Conservation (phyloP, 163 green algal species). For the Trebouxiophyceae sp. region DNA sequence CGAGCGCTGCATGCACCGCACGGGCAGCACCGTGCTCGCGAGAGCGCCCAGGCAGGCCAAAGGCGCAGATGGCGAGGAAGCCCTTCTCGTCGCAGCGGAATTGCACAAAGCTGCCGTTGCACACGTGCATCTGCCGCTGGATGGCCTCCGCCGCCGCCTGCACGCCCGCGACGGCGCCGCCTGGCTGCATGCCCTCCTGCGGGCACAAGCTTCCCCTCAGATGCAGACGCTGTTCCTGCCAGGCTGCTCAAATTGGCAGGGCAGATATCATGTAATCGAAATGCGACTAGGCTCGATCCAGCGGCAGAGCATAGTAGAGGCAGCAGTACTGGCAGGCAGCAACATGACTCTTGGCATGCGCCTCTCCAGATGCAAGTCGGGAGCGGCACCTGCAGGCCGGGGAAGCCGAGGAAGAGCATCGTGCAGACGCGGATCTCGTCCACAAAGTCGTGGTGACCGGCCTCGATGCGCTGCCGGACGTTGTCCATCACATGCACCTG, state of each 20-base stretch:
- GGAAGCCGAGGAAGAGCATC: slow-evolving; percentile 79
- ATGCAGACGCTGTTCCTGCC: too few species aligned
- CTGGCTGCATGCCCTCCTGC: too few species aligned
- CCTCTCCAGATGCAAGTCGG: too few species aligned
- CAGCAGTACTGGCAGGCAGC: too few species aligned
- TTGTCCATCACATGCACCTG: slow-evolving; percentile 64
- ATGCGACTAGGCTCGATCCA: too few species aligned
- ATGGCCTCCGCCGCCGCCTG: slow-evolving; percentile 52
- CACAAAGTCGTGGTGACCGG: slow-evolving; percentile 66
- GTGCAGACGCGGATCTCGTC: slow-evolving; percentile 71
- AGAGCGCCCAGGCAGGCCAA: slow-evolving; percentile 70
- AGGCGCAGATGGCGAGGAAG: slow-evolving; percentile 76
- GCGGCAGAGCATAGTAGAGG: too few species aligned
- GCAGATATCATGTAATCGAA: too few species aligned
- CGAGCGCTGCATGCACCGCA: slow-evolving; percentile 57
- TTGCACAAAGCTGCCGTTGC: slow-evolving; percentile 63
- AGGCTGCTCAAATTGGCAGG: too few species aligned
- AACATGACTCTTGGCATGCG: too few species aligned
- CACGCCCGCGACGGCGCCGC: slow-evolving; percentile 34
- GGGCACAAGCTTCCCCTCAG: too few species aligned
- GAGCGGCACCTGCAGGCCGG: slow-evolving; percentile 33
- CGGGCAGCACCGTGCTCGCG: slow-evolving; percentile 53
- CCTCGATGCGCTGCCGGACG: slow-evolving; percentile 58
- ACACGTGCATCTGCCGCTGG: slow-evolving; percentile 57
- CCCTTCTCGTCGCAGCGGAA: slow-evolving; percentile 81